Base-by-base conservation (phyloP, 495 filamentous ascomycete species). In the Aspergillus taichungensis region DNA sequence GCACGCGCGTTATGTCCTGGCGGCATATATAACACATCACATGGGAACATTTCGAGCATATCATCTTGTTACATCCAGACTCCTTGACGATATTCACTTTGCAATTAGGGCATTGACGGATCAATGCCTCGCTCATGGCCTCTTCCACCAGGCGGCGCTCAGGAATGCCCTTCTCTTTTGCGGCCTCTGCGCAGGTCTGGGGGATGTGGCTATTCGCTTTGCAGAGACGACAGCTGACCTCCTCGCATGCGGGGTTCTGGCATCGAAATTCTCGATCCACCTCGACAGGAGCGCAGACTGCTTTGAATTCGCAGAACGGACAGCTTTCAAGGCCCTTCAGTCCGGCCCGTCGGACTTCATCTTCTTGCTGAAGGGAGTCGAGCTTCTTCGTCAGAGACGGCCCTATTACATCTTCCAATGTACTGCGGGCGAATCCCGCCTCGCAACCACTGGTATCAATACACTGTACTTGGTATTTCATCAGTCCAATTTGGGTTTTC, bases 61-160 rank as follows among this genome's bases (percentile, higher is more conserved):
- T 70, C 68, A 94, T 83, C 65, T 89, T 94, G 62, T 95, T 95
- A 67, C 88, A 95, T 8, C 88, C 88, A 30, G 68, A 60, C 44
- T 82, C 75, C 57, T 94, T 95, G 56, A 94, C 67, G 35, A 69
- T 63, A 9, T 55, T 55, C 10, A 61, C 29, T 28, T 86, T 87
- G 73, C 88, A 95, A 32, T 70, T 80, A 1, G 64, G 63, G 41
- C 68, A 71, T n/a, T 51, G 61, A 13, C 88, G 74, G 18, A 94
- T 82, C 45, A 94, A 52, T 14, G 87, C 88, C 31, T 74, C 72
- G 2, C 82, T 87, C 82, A 88, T 88, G 3, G 87, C 88, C 62
- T 94, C 87, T 59, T 94, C 88, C 18, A 94, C 73, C 8, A 56
- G 52, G 50, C 83, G 85, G 8, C 84, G 77, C 31, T 78, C 73